Base-by-base conservation (phyloP, 306 rosid species). In the Adenanthera pavonina region DNA sequence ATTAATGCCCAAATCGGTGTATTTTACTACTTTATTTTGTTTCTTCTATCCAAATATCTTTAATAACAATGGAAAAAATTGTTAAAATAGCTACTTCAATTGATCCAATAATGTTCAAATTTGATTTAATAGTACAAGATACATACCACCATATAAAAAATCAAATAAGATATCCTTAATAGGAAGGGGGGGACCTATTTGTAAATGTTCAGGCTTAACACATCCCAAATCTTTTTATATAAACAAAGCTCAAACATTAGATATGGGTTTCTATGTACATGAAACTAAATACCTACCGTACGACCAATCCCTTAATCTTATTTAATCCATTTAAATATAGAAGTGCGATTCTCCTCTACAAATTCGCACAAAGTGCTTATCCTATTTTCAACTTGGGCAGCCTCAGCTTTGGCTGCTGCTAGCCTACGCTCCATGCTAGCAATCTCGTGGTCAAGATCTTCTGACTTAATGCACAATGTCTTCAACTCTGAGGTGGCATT, bases 311-410 rank as follows among this genome's bases (percentile, higher is more conserved):
- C 72, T 41, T 17, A 40, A 10, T 41, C 73, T 68, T 0, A 65
- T 15, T 16, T 13, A 7, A 68, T 68, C 73, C 73, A 68, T 19
- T 19, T 19, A 68, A 69, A 44, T 12, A 69, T 2, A 43, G 74
- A n/a, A 20, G 53, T 8, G 34, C 54, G 11, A 69, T 44, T 20
- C 8, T 4, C n/a, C 10, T 44, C 74, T 5, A 25, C 56, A 33
- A 69, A 69, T 44, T 46, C 74, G 46, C 74, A 69, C 74, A 69
- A 69, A 11, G 74, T 20, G 19, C 34, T 20, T 20, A 69, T 69
- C 51, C 51, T 25, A 48, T 25, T 15, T 69, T 69, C 74, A 20
- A 69, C 54, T 49, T 44, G 74, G 1, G 38, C 19, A 20, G 6
- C 40, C 40, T 69, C 56, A 44, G 74, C 40, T 20, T 44, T 69